Conservation (phyloP, 139 green algal species). For the Edaphochlamys debaryana region DNA sequence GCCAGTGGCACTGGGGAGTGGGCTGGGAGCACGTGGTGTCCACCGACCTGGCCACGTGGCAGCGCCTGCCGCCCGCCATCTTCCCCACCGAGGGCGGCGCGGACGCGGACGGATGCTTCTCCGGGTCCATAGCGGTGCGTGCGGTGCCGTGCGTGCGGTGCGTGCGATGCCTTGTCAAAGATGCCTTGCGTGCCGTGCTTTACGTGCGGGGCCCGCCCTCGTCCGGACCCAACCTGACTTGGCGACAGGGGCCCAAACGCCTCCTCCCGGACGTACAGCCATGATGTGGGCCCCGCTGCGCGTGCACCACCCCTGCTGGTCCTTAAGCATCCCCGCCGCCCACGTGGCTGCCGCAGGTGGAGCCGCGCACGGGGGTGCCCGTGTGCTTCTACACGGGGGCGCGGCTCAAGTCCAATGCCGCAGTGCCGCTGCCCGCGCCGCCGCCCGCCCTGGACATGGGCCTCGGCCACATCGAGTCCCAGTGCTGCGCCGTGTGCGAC, state of each 20-base stretch:
- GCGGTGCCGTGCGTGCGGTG: not conserved
- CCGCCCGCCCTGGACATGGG: constrained; percentile 28
- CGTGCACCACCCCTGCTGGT: not conserved
- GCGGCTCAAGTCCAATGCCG: constrained; percentile 61
- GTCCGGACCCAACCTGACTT: not conserved
- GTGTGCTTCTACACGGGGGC: constrained; percentile 83
- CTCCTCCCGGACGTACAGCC: too few species aligned
- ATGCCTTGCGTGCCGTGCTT: too few species aligned
- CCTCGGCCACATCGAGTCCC: constrained; percentile 39
- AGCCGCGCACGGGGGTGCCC: constrained; percentile 64
- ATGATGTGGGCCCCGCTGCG: not conserved
- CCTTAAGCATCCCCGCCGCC: too few species aligned
- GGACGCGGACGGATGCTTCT: constrained; percentile 90
- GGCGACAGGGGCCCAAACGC: too few species aligned
- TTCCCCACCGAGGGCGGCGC: constrained; percentile 69
- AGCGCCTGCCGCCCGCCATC: constrained; percentile 77
- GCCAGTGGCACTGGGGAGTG: constrained; percentile 87
- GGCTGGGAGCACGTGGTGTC: constrained; percentile 85
- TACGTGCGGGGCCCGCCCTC: not conserved
- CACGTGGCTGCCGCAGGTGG: constrained; percentile 38
- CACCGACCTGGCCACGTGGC: constrained; percentile 79
- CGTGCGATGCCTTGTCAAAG: too few species aligned
- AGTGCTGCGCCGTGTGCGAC: constrained; percentile 50
- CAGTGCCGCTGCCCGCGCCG: constrained; percentile 20
- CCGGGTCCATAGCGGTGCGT: constrained; percentile 63